Conservation (phyloP, 148 eudicot species). For the Nyssa sinensis region DNA sequence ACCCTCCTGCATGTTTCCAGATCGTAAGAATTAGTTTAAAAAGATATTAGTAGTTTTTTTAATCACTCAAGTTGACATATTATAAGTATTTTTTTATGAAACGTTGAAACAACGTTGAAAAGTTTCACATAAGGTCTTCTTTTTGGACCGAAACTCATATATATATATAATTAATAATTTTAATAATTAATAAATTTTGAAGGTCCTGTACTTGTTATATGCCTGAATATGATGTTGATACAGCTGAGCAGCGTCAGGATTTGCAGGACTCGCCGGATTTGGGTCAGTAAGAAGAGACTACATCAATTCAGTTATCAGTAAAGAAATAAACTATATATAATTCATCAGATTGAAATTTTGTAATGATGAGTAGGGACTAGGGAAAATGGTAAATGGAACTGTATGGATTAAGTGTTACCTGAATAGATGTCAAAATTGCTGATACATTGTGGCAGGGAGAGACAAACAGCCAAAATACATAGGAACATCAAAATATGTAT, state of each 20-base stretch:
- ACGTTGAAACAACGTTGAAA: too few relatives aligned
- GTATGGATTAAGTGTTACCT: constrained; percentile 15
- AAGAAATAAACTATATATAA: neutral
- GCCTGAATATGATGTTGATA: constrained; percentile 36
- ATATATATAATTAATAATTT: neutral
- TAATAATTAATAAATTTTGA: neutral
- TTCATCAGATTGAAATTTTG: neutral
- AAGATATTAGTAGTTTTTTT: neutral
- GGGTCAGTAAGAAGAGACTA: constrained; percentile 41
- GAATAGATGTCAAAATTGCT: constrained; percentile 39
- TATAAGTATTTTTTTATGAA: neutral
- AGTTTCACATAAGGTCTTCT: too few relatives aligned
- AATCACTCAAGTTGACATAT: neutral
- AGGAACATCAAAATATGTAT: too few relatives aligned
- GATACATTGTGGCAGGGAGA: constrained; percentile 41
- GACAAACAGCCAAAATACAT: too few relatives aligned
- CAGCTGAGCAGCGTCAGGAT: constrained; percentile 40
- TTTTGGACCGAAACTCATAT: too few relatives aligned
- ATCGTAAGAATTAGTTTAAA: neutral
- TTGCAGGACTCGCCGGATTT: constrained; percentile 41
- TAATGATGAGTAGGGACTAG: neutral
- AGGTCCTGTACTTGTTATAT: constrained; percentile 26
- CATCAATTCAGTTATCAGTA: neutral
- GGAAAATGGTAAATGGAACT: neutral
- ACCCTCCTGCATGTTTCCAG: constrained; percentile 35